Conservation (phyloP, 495 filamentous ascomycete genomes). For the Neurospora terricola region DNA sequence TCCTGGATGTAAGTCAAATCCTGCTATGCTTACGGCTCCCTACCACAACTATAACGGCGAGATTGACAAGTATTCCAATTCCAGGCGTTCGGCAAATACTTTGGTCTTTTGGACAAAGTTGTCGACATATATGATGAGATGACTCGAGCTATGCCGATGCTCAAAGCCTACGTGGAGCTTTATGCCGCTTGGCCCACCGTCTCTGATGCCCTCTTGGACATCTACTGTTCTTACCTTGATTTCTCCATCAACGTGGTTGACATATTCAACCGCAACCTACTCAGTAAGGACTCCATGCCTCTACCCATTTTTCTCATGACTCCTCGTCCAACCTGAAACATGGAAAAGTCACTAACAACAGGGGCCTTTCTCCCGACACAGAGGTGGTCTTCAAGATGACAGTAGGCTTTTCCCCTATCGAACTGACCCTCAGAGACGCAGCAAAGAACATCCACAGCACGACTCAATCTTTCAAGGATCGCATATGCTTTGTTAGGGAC, state of each 20-base stretch:
- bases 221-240: not conserved
- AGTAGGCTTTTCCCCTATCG: not conserved
- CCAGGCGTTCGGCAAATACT: not conserved
- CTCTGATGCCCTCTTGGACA: not conserved
- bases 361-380: not conserved
- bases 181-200: not conserved
- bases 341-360: not conserved
- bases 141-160: not conserved
- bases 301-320: no score
- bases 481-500: not conserved
- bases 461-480: not conserved
- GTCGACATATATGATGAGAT: not conserved
- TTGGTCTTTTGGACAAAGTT: not conserved
- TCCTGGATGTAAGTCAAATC: not conserved
- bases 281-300: not conserved
- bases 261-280: not conserved
- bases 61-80: not conserved
- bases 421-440: not conserved
- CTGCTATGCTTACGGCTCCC: not conserved
- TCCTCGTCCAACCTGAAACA: not conserved
- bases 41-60: not conserved
- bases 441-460: not conserved
- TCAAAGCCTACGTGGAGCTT: not conserved
- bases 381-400: not conserved
- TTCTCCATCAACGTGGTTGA: not conserved